Percentiles rank a stretch among this genome's conserved stretches.
Evolutionary conservation across 371 early-diverging fungal genomes (phyloP).

Genomic region (Thermomucor indicae-seudaticae): DNA sequence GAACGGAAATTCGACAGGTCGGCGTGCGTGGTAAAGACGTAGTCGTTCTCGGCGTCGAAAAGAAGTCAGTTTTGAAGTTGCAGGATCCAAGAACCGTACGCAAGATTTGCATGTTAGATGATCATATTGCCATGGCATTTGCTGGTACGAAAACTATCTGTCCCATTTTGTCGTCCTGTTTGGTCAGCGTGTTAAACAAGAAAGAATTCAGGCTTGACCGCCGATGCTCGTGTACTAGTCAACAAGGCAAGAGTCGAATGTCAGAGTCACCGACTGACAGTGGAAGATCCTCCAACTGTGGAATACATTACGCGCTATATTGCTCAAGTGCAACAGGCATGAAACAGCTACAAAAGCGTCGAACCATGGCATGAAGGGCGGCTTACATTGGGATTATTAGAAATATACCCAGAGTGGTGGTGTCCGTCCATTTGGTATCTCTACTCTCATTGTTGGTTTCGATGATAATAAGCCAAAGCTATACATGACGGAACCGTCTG

Average conservation of each 20-base stretch:
- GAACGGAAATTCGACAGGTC: slow-evolving; percentile 65
- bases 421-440: slow-evolving; percentile 99
- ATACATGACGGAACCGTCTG: slow-evolving; percentile 99
- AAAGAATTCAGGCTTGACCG: slow-evolving; percentile 72
- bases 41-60: slow-evolving; percentile 97
- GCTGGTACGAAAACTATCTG: slow-evolving; percentile 66
- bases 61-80: slow-evolving; percentile 93
- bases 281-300: slow-evolving; percentile 96
- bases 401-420: slow-evolving; percentile 99
- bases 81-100: slow-evolving; percentile 96
- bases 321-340: slow-evolving; percentile 95
- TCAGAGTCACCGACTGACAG: slow-evolving; percentile 94
- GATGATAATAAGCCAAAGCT: slow-evolving; percentile 86
- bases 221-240: slow-evolving; percentile 96
- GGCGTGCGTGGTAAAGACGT: slow-evolving; percentile 92
- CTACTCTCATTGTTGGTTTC: slow-evolving; percentile 96
- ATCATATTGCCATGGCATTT: slow-evolving; percentile 95
- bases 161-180: neutral
- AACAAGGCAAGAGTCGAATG: slow-evolving; percentile 98
- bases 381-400: slow-evolving; percentile 35
- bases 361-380: neutral
- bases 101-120: slow-evolving; percentile 95
- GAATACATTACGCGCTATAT: slow-evolving; percentile 98
- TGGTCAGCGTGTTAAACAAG: no score
- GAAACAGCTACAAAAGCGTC: slow-evolving; percentile 2